Conservation (phyloP, 1,284 basidiomycete species). For the Ganoderma boninense region DNA sequence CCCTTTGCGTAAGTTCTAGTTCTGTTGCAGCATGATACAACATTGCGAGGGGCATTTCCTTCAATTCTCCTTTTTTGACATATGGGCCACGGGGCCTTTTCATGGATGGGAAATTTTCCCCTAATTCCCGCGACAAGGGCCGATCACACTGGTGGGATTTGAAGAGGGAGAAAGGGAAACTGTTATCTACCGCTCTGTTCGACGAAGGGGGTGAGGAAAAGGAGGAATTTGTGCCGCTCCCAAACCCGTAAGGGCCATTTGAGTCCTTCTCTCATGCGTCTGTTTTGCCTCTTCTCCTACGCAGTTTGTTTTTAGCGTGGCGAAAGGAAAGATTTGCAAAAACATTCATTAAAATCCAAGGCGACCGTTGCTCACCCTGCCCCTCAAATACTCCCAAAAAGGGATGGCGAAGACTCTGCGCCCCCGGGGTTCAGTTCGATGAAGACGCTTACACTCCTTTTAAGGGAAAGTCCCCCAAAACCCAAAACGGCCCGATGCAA, state of each 20-base stretch:
- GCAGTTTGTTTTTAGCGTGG: constrained; percentile 10
- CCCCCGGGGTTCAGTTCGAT: constrained; percentile 15
- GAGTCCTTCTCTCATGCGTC: not conserved
- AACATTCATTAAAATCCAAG: constrained; percentile 19
- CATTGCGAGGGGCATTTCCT: not conserved
- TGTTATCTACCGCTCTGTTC: constrained; percentile 5
- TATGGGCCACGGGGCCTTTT: constrained; percentile 9
- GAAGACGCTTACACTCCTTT: constrained; percentile 1
- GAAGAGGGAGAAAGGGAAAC: not conserved
- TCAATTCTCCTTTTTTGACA: not conserved
- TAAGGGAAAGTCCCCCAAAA: not conserved
- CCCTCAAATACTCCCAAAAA: constrained; percentile 12
- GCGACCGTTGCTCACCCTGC: constrained; percentile 15
- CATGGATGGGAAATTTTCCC: not conserved
- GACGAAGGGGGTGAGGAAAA: constrained; percentile 12
- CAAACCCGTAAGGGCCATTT: constrained; percentile 3
- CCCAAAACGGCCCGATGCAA: not conserved
- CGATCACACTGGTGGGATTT: constrained; percentile 4
- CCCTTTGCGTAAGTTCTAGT: constrained; percentile 35
- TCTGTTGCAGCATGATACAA: not conserved
- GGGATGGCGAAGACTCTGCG: constrained; percentile 9
- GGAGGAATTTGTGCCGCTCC: constrained; percentile 16
- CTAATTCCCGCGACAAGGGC: not conserved
- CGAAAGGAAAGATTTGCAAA: constrained; percentile 22
- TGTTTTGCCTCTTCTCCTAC: not conserved